A percentile compares a stretch with the other conserved stretches of the same genome.
Evolutionary conservation across 108 stramenopile genomes (phyloP).

Genomic region (Mediolabrus comicus): DNA sequence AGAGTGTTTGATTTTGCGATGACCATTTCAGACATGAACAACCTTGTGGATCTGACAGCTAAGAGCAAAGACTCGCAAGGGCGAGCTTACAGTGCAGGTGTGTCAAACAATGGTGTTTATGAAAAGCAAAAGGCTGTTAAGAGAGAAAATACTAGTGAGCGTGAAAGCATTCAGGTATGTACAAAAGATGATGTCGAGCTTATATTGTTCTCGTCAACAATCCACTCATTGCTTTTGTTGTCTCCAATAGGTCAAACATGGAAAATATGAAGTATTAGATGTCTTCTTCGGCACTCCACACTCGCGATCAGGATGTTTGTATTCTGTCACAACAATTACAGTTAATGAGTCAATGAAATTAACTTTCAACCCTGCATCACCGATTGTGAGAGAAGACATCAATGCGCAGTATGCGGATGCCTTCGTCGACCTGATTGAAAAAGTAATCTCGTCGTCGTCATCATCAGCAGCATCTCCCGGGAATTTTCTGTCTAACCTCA

Average conservation of each 20-base stretch:
- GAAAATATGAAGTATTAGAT: constrained; percentile 71
- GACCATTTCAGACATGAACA: constrained; percentile 82
- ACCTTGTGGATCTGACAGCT: constrained; percentile 79
- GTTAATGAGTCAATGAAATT: constrained; percentile 74
- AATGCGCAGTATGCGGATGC: constrained; percentile 74
- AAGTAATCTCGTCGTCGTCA: constrained; percentile 42
- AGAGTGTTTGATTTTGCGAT: constrained; percentile 86
- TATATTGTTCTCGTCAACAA: neutral
- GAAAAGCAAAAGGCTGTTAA: constrained; percentile 67
- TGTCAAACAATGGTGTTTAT: constrained; percentile 84
- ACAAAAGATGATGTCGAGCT: neutral
- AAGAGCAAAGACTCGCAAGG: constrained; percentile 79
- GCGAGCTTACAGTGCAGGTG: constrained; percentile 82
- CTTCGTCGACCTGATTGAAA: constrained; percentile 63
- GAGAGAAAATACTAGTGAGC: constrained; percentile 41
- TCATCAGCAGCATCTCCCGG: neutral
- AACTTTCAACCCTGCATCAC: constrained; percentile 78
- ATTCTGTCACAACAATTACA: constrained; percentile 70
- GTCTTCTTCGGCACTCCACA: constrained; percentile 81
- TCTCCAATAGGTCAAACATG: constrained; percentile 48
- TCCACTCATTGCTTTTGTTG: neutral
- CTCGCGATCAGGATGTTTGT: constrained; percentile 73
- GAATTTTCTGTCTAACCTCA: constrained; percentile 17
- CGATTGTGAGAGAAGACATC: constrained; percentile 65
- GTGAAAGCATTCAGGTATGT: constrained; percentile 49